Evolutionary conservation across 306 rosid genomes (phyloP).

Genomic region (Cajanus cajan): DNA sequence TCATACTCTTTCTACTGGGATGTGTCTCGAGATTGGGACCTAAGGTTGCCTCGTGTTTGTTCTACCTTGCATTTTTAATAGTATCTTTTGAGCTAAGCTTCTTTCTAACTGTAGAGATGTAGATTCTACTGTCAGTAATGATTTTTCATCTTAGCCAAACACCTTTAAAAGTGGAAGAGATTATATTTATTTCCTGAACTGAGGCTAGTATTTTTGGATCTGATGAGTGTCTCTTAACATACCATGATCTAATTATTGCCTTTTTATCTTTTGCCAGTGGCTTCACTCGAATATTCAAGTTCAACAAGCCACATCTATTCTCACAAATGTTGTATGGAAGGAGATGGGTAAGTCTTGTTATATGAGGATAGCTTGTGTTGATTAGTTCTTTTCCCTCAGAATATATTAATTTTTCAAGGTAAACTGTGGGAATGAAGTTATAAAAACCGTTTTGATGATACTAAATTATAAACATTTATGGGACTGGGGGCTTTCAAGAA

Average conservation of each 20-base stretch:
- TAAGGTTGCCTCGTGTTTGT: constrained; percentile 57
- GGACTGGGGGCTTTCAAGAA: not conserved
- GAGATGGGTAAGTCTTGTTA: constrained; percentile 71
- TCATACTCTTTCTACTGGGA: constrained; percentile 99
- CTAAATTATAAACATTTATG: not conserved
- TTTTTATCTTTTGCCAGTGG: constrained; percentile 61
- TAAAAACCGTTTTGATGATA: not conserved
- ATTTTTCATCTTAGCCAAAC: constrained; percentile 25
- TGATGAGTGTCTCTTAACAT: not conserved
- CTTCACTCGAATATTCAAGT: constrained; percentile 88
- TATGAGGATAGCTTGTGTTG: constrained; percentile 2
- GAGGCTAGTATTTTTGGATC: constrained; percentile 19
- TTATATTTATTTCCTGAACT: constrained; percentile 12
- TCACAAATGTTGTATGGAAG: constrained; percentile 67
- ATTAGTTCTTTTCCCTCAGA: not conserved
- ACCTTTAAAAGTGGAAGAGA: constrained; percentile 2
- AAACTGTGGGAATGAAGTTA: not conserved
- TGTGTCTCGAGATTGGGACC: constrained; percentile 96
- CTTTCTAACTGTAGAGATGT: not conserved
- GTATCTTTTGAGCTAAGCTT: constrained; percentile 22
- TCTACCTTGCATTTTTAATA: constrained; percentile 15
- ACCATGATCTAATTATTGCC: constrained; percentile 25
- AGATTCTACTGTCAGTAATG: constrained; percentile 13
- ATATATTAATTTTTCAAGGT: constrained; percentile 9
- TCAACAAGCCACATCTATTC: constrained; percentile 55